These are phyloP conservation scores for Dendrobium catenatum DNA, from an alignment of 106 monocot species.

Conservation along the genomic window DNA sequence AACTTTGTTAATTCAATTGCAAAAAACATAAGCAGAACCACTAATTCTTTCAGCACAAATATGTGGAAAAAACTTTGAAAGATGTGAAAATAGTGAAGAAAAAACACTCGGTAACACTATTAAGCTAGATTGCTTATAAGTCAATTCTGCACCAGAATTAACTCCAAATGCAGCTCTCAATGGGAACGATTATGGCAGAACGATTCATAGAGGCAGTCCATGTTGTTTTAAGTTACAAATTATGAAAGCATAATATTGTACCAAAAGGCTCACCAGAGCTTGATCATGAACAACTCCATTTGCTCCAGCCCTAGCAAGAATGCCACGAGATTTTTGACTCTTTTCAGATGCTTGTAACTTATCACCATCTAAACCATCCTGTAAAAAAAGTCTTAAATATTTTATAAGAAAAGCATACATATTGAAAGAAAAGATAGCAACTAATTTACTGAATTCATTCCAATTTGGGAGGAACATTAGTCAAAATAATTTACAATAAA, in stretches of 20 bases:
- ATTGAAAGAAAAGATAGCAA: neutral
- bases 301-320: constrained; percentile 57
- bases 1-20: neutral
- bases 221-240: neutral
- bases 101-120: neutral
- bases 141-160: neutral
- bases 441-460: neutral
- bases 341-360: constrained; percentile 71
- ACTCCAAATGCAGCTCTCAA: neutral
- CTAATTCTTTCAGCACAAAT: neutral
- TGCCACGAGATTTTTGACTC: constrained; percentile 59
- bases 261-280: constrained; percentile 17
- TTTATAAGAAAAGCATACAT: neutral
- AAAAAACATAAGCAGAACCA: neutral
- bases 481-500: neutral
- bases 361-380: constrained; percentile 72
- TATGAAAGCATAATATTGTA: neutral
- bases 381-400: neutral
- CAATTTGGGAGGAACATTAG: neutral
- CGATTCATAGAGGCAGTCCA: neutral
- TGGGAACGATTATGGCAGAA: neutral
- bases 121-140: neutral
- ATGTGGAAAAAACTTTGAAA: neutral
- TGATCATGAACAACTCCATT: constrained; percentile 86
- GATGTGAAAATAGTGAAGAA: neutral